Evolutionary conservation across 2,329 filamentous ascomycete genomes (phyloP).

Genomic region (Neonectria punicea): DNA sequence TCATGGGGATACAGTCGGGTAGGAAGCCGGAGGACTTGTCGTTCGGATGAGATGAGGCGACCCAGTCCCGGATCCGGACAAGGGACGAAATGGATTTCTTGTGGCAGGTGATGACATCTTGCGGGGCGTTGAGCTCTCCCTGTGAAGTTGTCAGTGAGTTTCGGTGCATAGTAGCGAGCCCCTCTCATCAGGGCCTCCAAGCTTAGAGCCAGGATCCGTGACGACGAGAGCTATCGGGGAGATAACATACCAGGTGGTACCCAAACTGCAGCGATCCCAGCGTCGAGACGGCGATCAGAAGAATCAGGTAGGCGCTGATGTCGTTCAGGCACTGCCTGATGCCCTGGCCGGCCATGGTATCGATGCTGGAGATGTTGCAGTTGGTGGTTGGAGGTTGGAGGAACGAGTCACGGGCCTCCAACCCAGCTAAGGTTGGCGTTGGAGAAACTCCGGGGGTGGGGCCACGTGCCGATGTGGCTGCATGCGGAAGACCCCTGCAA

Average conservation of each 20-base stretch:
- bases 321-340: constrained; percentile 50
- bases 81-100: constrained; percentile 57
- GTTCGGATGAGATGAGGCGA: constrained; percentile 40
- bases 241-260: constrained; percentile 80
- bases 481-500: constrained; percentile 7
- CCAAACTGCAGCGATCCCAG: constrained; percentile 94
- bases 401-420: not conserved
- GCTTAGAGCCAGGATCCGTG: not conserved
- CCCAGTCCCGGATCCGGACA: constrained; percentile 42
- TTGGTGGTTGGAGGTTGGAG: not conserved
- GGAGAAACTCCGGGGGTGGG: constrained; percentile 23
- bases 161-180: not conserved
- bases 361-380: constrained; percentile 13
- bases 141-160: constrained; percentile 27
- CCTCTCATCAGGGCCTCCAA: not conserved
- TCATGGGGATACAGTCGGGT: constrained; percentile 90
- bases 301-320: constrained; percentile 80
- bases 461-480: constrained; percentile 26
- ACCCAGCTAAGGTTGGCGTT: not conserved
- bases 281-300: constrained; percentile 80
- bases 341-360: constrained; percentile 46
- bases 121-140: constrained; percentile 95
- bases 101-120: constrained; percentile 91
- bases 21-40: constrained; percentile 51
- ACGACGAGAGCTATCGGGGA: constrained; percentile 1